phyloP scores from a whole-genome alignment of 345 rosid genomes.

The Aegle marmelos region DNA sequence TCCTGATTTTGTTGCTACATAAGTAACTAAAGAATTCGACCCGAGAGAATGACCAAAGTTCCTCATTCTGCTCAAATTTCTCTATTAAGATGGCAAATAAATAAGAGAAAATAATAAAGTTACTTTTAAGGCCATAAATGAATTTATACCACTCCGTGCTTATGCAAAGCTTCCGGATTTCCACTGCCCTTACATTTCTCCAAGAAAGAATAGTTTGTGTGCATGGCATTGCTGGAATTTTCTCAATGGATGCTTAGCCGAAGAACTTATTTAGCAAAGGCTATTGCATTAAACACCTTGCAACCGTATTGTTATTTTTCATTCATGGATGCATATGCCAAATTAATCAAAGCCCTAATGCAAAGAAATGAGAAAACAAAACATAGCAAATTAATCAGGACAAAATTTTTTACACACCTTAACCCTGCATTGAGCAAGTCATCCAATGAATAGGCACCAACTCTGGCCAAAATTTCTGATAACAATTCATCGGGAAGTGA shows the following conservation, averaged over 20 bases:
- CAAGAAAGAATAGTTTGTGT: not conserved
- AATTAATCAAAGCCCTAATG: too few species aligned
- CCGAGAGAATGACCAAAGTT: not conserved
- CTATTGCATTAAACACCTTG: not conserved
- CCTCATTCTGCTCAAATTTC: too few species aligned
- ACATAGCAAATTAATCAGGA: too few species aligned
- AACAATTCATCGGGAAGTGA: slow-evolving; percentile 15
- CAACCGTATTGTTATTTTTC: slow-evolving; percentile 10
- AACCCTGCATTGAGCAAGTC: slow-evolving; percentile 6
- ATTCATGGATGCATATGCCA: too few species aligned
- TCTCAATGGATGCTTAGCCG: slow-evolving; percentile 9
- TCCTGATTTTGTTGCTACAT: slow-evolving; percentile 5
- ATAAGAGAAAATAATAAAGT: too few species aligned
- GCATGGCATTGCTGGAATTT: not conserved
- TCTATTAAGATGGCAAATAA: too few species aligned
- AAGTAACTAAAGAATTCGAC: slow-evolving; percentile 4
- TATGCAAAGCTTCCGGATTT: slow-evolving; percentile 22
- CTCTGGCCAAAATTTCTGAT: slow-evolving; percentile 14
- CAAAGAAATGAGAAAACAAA: too few species aligned
- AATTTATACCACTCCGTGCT: slow-evolving; percentile 19
- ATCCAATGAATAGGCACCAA: slow-evolving; percentile 1
- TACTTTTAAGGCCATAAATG: too few species aligned
- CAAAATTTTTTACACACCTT: not conserved
- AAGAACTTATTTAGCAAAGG: slow-evolving; percentile 3
- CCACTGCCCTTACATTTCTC: slow-evolving; percentile 12